These are phyloP conservation scores for Pseudogymnoascus sp. DNA, from an alignment of 2,329 filamentous ascomycete species.

Conservation along the genomic window DNA sequence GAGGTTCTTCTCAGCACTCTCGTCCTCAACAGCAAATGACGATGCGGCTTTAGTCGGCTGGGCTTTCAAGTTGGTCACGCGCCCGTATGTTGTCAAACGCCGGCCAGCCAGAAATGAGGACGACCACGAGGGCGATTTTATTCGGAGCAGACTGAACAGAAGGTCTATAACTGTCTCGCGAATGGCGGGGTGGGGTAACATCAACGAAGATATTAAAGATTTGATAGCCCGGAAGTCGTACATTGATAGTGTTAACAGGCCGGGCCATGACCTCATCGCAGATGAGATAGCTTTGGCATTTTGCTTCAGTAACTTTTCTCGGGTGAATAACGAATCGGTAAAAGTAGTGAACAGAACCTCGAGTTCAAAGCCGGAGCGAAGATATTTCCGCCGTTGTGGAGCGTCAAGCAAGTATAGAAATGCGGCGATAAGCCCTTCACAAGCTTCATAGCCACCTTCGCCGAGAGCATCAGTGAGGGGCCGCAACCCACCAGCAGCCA, in stretches of 20 bases:
- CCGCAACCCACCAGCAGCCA: conserved; percentile 75
- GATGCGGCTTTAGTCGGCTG: conserved; percentile 43
- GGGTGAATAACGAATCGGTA: conserved; percentile 67
- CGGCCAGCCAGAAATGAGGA: conserved; percentile 90
- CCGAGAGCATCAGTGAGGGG: conserved; percentile 86
- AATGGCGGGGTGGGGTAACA: conserved; percentile 48
- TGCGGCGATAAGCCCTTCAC: conserved; percentile 79
- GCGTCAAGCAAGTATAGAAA: conserved; percentile 85
- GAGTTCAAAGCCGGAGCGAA: conserved; percentile 83
- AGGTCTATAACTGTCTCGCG: conserved; percentile 80
- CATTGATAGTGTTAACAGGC: conserved; percentile 79
- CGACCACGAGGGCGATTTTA: conserved; percentile 91
- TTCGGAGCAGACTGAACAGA: conserved; percentile 70
- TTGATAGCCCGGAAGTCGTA: conserved; percentile 77
- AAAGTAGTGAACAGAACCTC: conserved; percentile 88
- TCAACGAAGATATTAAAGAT: conserved; percentile 64
- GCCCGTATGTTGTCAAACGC: conserved; percentile 89
- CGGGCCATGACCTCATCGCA: conserved; percentile 88
- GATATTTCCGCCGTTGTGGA: conserved; percentile 69
- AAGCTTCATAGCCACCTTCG: conserved; percentile 85
- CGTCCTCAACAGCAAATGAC: conserved; percentile 48
- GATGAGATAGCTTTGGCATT: conserved; percentile 90
- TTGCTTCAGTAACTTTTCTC: conserved; percentile 62
- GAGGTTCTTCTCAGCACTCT: conserved; percentile 71
- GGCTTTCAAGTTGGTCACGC: conserved; percentile 76